Conservation (phyloP, 2,329 filamentous ascomycete species). For the Leptographium procerum region DNA sequence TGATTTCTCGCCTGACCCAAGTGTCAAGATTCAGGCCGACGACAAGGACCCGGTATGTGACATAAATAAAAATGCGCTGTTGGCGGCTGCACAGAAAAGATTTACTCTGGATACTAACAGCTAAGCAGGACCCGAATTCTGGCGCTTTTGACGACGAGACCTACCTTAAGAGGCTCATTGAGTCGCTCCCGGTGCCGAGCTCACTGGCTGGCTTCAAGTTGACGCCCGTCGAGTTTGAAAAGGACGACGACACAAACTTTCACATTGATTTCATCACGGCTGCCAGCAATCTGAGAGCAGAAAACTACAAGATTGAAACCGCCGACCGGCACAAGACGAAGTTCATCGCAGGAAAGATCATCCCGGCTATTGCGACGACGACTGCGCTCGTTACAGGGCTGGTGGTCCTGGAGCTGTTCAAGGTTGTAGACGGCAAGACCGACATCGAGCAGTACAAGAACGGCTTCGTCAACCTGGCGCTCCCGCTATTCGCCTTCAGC, state of each 20-base stretch:
- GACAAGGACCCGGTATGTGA: constrained; percentile 72
- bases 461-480: constrained; percentile 88
- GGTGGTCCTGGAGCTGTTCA: constrained; percentile 87
- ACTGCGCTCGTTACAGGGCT: constrained; percentile 91
- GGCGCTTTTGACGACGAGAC: constrained; percentile 55
- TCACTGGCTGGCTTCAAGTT: constrained; percentile 80
- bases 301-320: constrained; percentile 93
- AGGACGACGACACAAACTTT: constrained; percentile 94
- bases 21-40: constrained; percentile 92
- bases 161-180: constrained; percentile 63
- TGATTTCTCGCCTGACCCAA: constrained; percentile 81
- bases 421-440: constrained; percentile 91
- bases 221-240: constrained; percentile 86
- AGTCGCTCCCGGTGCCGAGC: constrained; percentile 65
- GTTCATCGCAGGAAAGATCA: constrained; percentile 99
- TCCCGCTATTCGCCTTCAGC: constrained; percentile 97
- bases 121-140: constrained; percentile 64
- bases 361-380: constrained; percentile 94
- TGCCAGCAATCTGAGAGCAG: constrained; percentile 87
- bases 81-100: too few relatives aligned
- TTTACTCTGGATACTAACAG: constrained; percentile 13
- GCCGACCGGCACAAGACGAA: constrained; percentile 97
- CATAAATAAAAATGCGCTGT: not conserved
- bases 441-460: constrained; percentile 99
- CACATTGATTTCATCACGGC: constrained; percentile 99